Base-by-base conservation (phyloP, 768 basidiomycete genomes). In the Pleurotus djamor region DNA sequence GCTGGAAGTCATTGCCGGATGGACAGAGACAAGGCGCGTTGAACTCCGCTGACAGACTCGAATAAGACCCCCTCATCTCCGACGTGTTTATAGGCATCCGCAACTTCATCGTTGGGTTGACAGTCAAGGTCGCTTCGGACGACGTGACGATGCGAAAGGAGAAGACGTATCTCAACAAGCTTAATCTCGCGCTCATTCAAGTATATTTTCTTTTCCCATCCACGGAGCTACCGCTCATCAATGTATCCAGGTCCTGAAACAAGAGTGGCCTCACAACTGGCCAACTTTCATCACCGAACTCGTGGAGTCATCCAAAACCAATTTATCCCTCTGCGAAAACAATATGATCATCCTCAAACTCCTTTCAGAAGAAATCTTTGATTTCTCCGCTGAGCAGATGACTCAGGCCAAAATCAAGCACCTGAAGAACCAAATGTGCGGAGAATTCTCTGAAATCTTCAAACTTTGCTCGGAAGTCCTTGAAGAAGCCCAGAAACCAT, bases 241-340 rank as follows among this genome's bases (percentile, higher is more conserved):
- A 50, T 52, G 4, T 38, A 16, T n/a, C 17, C 68, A 99, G 95
- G 97, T 99, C 61, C 79, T 99, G 64, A 99, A 98, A 76, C 97
- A 98, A 79, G 97, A 98, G 72, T 99, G 97, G 97, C 96, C 96
- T 28, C 93, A 97, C 71, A 95, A 97, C 68, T 99, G 97, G 97
- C 96, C 96, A 35, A 92, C 84, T 17, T 98, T 98, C 79, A 97
- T 98, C 67, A 87, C 92, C 9, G 96, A 98, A 73, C 91, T 98
- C 48, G 95, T 98, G 60, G 90, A 95, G 65, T 97, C 96, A 6
- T 98, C 96, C 47, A 96, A 96, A 74, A 94, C 93, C 45, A 98
- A 95, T 70, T 85, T 98, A 43, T 88, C 92, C 2, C 84, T 98
- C 34, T 98, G 97, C 82, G 97, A 99, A 78, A 99, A 99, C 83